Percentiles rank a stretch among this genome's conserved stretches.
Evolutionary conservation across 148 eudicot genomes (phyloP).

Genomic region (Rhododendron simsii): DNA sequence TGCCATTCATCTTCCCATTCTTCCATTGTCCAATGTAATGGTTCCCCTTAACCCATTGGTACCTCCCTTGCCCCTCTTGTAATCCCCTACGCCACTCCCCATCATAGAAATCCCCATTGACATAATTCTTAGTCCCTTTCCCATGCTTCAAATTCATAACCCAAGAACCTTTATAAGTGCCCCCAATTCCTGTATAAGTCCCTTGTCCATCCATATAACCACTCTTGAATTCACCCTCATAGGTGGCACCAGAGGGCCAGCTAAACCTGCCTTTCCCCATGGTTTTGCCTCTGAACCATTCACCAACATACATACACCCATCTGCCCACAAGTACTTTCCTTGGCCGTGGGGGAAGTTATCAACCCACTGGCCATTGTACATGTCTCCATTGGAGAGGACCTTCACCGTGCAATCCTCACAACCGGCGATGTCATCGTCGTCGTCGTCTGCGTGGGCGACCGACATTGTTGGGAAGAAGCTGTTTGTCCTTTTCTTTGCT

Average conservation of each 20-base stretch:
- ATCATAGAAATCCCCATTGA: slow-evolving; percentile 65
- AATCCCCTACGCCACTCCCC: slow-evolving; percentile 84
- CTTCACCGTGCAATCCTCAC: slow-evolving; percentile 48
- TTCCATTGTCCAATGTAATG: slow-evolving; percentile 69
- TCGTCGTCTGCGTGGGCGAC: slow-evolving; percentile 48
- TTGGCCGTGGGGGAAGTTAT: slow-evolving; percentile 72
- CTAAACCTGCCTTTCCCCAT: slow-evolving; percentile 82
- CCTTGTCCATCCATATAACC: slow-evolving; percentile 97
- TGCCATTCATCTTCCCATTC: slow-evolving; percentile 58
- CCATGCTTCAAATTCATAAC: slow-evolving; percentile 90
- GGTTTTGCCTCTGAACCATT: slow-evolving; percentile 79
- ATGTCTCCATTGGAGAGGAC: slow-evolving; percentile 84
- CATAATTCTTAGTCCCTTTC: slow-evolving; percentile 46
- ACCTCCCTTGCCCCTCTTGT: slow-evolving; percentile 82
- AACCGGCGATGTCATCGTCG: slow-evolving; percentile 20
- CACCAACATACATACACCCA: slow-evolving; percentile 86
- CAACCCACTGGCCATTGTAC: slow-evolving; percentile 78
- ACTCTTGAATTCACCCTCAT: slow-evolving; percentile 87
- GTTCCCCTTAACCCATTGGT: slow-evolving; percentile 74
- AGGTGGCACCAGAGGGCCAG: slow-evolving; percentile 89
- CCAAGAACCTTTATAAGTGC: slow-evolving; percentile 69
- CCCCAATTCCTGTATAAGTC: slow-evolving; percentile 55
- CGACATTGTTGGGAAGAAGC: slow-evolving; percentile 68
- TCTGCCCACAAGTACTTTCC: slow-evolving; percentile 89
- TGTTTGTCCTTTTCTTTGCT: slow-evolving; percentile 84